phyloP scores from a whole-genome alignment of 2,329 filamentous ascomycete genomes.

The Monilinia polystroma region DNA sequence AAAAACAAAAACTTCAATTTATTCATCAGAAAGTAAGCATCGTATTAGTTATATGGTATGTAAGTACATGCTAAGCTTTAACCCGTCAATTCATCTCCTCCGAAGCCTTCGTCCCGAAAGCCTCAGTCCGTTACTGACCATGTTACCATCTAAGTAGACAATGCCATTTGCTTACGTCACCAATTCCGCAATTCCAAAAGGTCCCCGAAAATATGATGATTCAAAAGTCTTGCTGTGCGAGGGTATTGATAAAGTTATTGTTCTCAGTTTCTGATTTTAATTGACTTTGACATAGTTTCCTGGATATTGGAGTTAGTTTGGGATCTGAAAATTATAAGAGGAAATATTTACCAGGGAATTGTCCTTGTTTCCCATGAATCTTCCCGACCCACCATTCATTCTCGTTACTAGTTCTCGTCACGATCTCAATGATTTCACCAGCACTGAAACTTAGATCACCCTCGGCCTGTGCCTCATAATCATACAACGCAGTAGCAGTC shows the following conservation, averaged over 20 bases:
- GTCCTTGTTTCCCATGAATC: conserved; percentile 75
- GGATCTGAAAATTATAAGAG: neutral
- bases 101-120: neutral
- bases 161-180: neutral
- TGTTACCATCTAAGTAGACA: conserved; percentile 1
- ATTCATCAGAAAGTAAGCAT: conserved; percentile 15
- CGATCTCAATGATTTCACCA: conserved; percentile 87
- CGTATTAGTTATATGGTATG: conserved; percentile 19
- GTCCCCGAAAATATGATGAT: conserved; percentile 5
- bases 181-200: conserved; percentile 1
- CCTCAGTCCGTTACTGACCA: neutral
- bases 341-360: conserved; percentile 79
- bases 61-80: conserved; percentile 18
- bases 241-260: conserved; percentile 16
- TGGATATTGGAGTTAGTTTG: conserved; percentile 35
- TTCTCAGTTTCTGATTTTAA: conserved; percentile 19
- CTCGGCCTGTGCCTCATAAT: conserved; percentile 93
- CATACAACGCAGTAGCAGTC: conserved; percentile 87
- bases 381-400: conserved; percentile 98
- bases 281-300: conserved; percentile 53
- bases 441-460: conserved; percentile 88
- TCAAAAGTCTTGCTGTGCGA: conserved; percentile 16
- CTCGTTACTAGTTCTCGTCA: conserved; percentile 77
- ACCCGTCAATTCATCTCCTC: conserved; percentile 6
- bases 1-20: neutral